These are phyloP conservation scores for Chondrostereum purpureum DNA, from an alignment of 1,284 basidiomycete species.

Conservation along the genomic window DNA sequence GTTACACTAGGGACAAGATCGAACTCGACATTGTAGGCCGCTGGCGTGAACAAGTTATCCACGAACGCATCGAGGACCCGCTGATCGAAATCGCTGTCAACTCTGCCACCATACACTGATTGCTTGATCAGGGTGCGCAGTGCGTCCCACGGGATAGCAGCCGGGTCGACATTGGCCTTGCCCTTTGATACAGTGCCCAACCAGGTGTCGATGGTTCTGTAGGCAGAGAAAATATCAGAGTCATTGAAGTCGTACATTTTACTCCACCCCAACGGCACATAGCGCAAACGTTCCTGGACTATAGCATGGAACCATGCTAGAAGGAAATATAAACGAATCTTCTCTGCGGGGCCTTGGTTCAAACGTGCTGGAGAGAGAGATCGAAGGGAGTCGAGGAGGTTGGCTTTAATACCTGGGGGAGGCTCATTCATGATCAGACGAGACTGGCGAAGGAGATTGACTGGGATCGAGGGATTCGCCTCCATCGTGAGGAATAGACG, in stretches of 20 bases:
- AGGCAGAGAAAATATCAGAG: slow-evolving; percentile 91
- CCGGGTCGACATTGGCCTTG: slow-evolving; percentile 85
- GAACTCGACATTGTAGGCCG: slow-evolving; percentile 89
- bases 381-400: slow-evolving; percentile 85
- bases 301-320: slow-evolving; percentile 99
- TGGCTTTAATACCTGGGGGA: slow-evolving; percentile 91
- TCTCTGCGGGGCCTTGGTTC: slow-evolving; percentile 83
- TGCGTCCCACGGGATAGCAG: slow-evolving; percentile 88
- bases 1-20: slow-evolving; percentile 70
- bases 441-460: slow-evolving; percentile 92
- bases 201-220: slow-evolving; percentile 89
- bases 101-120: slow-evolving; percentile 88
- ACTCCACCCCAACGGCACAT: slow-evolving; percentile 92
- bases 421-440: slow-evolving; percentile 97
- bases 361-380: slow-evolving; percentile 67
- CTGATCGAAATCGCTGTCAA: slow-evolving; percentile 94
- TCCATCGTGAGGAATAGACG: slow-evolving; percentile 96
- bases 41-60: slow-evolving; percentile 78
- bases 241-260: slow-evolving; percentile 97
- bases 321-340: slow-evolving; percentile 85
- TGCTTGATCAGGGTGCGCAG: slow-evolving; percentile 87
- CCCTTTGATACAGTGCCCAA: slow-evolving; percentile 76
- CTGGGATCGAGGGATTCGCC: slow-evolving; percentile 86
- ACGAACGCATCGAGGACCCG: slow-evolving; percentile 88
- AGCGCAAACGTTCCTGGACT: slow-evolving; percentile 91